Evolutionary conservation across 2,329 filamentous ascomycete genomes (phyloP).

Genomic region (Penicillium sp.): DNA sequence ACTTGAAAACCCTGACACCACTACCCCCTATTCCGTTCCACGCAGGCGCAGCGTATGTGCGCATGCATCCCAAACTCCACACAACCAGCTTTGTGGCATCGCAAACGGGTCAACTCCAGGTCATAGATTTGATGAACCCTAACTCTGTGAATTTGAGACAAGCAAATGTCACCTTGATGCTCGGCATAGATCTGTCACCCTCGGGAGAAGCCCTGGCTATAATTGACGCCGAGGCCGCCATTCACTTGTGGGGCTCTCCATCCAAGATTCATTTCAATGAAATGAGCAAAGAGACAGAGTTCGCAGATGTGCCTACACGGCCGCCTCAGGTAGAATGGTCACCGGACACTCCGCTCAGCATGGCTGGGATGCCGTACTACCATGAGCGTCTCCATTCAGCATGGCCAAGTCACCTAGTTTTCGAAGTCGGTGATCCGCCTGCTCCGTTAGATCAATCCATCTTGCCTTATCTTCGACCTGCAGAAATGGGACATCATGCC

Average conservation of each 20-base stretch:
- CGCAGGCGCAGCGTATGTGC: slow-evolving; percentile 87
- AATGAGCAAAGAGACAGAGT: slow-evolving; percentile 74
- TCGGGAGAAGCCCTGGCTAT: slow-evolving; percentile 84
- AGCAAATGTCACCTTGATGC: slow-evolving; percentile 75
- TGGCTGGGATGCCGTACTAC: slow-evolving; percentile 91
- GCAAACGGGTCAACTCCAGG: slow-evolving; percentile 88
- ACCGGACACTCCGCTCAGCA: slow-evolving; percentile 75
- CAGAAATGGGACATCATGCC: slow-evolving; percentile 76
- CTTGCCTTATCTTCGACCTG: slow-evolving; percentile 66
- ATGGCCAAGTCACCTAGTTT: slow-evolving; percentile 82
- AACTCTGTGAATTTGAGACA: slow-evolving; percentile 84
- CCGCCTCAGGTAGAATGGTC: slow-evolving; percentile 68
- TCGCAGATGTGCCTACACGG: slow-evolving; percentile 68
- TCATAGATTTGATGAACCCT: slow-evolving; percentile 92
- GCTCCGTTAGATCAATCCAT: slow-evolving; percentile 71
- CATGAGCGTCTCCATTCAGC: slow-evolving; percentile 82
- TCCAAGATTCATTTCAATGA: slow-evolving; percentile 86
- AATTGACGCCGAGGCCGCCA: slow-evolving; percentile 73
- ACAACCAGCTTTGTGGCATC: slow-evolving; percentile 94
- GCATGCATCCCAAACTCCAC: slow-evolving; percentile 94
- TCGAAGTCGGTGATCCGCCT: slow-evolving; percentile 82
- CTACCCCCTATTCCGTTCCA: slow-evolving; percentile 91
- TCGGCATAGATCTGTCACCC: slow-evolving; percentile 80
- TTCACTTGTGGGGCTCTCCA: slow-evolving; percentile 87
- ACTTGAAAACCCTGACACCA: slow-evolving; percentile 85